These are phyloP conservation scores for Recurvomyces mirabilis DNA, from an alignment of 495 filamentous ascomycete genomes.

Conservation along the genomic window DNA sequence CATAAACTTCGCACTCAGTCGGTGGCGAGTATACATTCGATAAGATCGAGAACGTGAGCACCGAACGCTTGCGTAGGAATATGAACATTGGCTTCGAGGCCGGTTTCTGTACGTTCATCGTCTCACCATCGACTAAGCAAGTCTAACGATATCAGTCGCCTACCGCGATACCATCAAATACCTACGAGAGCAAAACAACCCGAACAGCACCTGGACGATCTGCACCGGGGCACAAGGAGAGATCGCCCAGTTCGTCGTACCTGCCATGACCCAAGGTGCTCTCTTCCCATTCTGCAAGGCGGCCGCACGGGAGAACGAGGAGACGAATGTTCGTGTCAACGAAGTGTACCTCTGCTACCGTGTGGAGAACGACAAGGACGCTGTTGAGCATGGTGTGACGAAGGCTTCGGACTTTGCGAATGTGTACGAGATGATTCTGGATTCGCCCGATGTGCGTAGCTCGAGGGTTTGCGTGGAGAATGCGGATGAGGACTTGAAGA, in stretches of 20 bases:
- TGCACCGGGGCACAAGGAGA: slow-evolving; percentile 34
- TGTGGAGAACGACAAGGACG: slow-evolving; percentile 3
- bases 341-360: slow-evolving; percentile 20
- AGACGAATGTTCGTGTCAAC: slow-evolving; percentile 34
- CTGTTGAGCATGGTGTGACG: slow-evolving; percentile 1
- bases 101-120: slow-evolving; percentile 33
- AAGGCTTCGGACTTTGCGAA: background rate
- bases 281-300: slow-evolving; percentile 31
- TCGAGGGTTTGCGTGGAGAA: background rate
- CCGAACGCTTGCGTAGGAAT: slow-evolving; percentile 23
- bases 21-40: slow-evolving; percentile 27
- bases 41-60: slow-evolving; percentile 25
- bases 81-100: slow-evolving; percentile 31
- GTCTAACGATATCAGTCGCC: slow-evolving; percentile 25
- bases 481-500: background rate
- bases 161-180: slow-evolving; percentile 34
- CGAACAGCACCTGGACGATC: slow-evolving; percentile 29
- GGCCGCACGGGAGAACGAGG: slow-evolving; percentile 28
- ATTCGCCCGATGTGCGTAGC: background rate
- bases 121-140: no score
- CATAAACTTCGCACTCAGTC: no score
- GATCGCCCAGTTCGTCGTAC: slow-evolving; percentile 20
- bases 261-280: slow-evolving; percentile 32
- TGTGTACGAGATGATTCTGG: background rate
- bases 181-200: slow-evolving; percentile 30